Base-by-base conservation (phyloP, 2,329 filamentous ascomycete genomes). In the Drechmeria coniospora region DNA sequence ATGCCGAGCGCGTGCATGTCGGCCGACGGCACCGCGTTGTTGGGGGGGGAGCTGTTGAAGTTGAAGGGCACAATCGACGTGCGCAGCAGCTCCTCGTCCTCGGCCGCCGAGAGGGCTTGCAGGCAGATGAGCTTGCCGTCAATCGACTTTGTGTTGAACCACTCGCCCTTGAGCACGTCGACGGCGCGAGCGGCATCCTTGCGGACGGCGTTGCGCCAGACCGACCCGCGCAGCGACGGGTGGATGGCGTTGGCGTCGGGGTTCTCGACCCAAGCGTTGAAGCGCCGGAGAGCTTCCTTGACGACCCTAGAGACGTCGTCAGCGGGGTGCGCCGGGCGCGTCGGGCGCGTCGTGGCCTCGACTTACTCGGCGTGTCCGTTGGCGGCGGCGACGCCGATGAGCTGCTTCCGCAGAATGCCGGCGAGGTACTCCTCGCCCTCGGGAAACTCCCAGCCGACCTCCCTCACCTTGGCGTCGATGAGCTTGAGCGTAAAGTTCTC, bases 91-190 rank as follows among this genome's bases (percentile, higher is more conserved):
- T 73, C 68, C 8, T 56, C 47, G 30, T 82, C 71, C 41, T 77
- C 75, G 13, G 79, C 74, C 21, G 74, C 71, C 19, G 84, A 83
- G 24, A 98, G 66, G 4, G 79, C 72, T 21, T 68, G 62, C 3
- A 95, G 68, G 39, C 74, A 79, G 37, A 92, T 79, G 40, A 93
- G 84, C 54, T 86, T 92, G 42, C 84, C 86, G 44, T 95, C 90
- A 21, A 94, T 75, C 6, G 84, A 82, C 28, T 78, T 77, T 9
- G 83, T 90, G 27, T 63, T 74, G 36, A 73, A 65, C 65, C 82
- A 95, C 50, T 94, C 86, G 30, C 82, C 72, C 59, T 87, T 83
- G 30, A 98, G 66, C 6, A 75, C 67, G 16, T 79, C 66, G 39
- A 83, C 81, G 11, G 73, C 61, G 28, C 68, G 65, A 6, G 71